Base-by-base conservation (phyloP, 139 green algal genomes). In the Coelastrella sp. region DNA sequence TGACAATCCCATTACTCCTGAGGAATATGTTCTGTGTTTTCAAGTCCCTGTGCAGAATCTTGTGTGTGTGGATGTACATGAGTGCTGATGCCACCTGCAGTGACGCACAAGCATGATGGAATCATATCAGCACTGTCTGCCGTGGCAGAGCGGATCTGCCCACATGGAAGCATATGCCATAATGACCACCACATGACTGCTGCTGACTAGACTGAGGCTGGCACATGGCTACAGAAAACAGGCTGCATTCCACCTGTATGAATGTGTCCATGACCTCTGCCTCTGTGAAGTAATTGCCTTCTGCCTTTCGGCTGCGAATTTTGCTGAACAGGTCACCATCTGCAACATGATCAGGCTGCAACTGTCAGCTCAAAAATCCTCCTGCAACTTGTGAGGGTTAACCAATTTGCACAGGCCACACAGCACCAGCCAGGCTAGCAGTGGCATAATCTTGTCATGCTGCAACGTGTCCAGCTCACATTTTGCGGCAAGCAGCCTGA, bases 1-100 rank as follows among this genome's bases (percentile, higher is more conserved):
- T 97, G 8, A 97, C 93, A 56, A 96, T 92, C 14, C 94, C 95
- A 17, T 95, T 93, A 11, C 84, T 84, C 22, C 91, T 93, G 14
- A 97, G 95, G 92, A 98, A 97, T 66, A 98, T 96, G 92, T 98
- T 98, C 80, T 98, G 95, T 0, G 95, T 94, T 90, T 96, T 97
- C 22, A 96, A 80, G 80, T 96, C 95, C 4, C 94, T 78, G 75
- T 96, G 94, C 73, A 96, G 63, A 60, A 96, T 90, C 17, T 89
- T 87, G 78, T 93, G 93, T 72, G 66, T 88, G 88, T 96, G 94
- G 25, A 96, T 95, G 87, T 95, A 93, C 80, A 90, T 87, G 60
- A 96, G 89, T 6, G 93, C 92, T 4, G 88, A 92, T 4, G 93
- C 93, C 82, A 95, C 93, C 94, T 96, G 92, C 84, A 83, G 56